Base-by-base conservation (phyloP, 208 protist species). In the Wallacemonas sp. region DNA sequence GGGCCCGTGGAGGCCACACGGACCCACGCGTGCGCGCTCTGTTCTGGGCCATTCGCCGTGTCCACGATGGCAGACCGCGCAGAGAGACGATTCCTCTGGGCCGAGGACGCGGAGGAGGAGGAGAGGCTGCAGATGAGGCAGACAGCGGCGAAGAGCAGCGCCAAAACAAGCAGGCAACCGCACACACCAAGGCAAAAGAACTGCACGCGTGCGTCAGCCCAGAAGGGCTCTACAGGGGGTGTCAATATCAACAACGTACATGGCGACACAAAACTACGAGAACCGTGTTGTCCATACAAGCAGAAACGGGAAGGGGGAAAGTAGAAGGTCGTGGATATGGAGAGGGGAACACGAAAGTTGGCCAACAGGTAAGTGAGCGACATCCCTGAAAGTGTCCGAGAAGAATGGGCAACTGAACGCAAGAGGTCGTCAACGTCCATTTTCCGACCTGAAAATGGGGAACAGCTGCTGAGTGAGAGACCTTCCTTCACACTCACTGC, bases 181-280 rank as follows among this genome's bases (percentile, higher is more conserved):
- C 48, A 55, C 23, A 55, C 41, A 16, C 29, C 57, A 29, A 26
- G 2, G 41, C 41, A 48, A 39, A 64, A 48, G 42, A 55, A 59
- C 48, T 49, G 36, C 25, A 45, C 48, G 26, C 26, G 48, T 7
- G 25, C 11, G 18, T 55, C 26, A 7, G 48, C 48, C n/a, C 48
- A 32, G 33, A 44, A 32, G 31, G 33, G 31, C 5, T 69, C 25
- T 3, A 32, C 48, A 4, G 29, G 32, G 22, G 62, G 45, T 2
- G 20, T 2, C 26, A 44, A n/a, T 31, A 61, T 42, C 31, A 3
- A 7, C 20, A 5, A 55, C 48, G 25, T 55, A 22, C 48, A 55
- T 55, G 26, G 8, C 20, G 20, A 26, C 16, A 49, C 16, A 25
- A 49, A 5, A 49, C n/a, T n/a, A n/a, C n/a, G n/a, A n/a, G n/a